Evolutionary conservation across 257 asterid genomes (phyloP).

Genomic region (Apocynum venetum): DNA sequence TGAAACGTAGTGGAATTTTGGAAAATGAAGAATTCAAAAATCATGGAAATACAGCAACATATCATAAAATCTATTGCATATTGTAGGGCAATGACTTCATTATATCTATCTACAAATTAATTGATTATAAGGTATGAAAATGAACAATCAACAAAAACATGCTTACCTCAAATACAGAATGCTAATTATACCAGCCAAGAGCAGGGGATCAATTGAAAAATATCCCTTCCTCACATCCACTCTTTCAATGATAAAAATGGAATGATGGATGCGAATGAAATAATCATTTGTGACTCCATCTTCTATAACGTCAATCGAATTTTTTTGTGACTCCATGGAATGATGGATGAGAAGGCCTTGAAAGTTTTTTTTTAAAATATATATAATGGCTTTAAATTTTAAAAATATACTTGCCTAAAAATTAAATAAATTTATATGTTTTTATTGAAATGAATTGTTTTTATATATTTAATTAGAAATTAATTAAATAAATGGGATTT

Average conservation of each 20-base stretch:
- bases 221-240: constrained; percentile 83
- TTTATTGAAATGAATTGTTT: no score
- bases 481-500: no score
- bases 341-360: no score
- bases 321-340: no score
- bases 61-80: background rate
- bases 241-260: constrained; percentile 91
- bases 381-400: no score
- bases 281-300: constrained; percentile 42
- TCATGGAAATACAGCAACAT: background rate
- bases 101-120: background rate
- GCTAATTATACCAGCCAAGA: constrained; percentile 74
- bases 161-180: constrained; percentile 88
- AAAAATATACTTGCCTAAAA: no score
- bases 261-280: constrained; percentile 89
- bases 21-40: background rate
- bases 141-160: constrained; percentile 12
- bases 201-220: constrained; percentile 65
- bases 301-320: no score
- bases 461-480: no score
- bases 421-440: no score
- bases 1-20: background rate
- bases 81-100: no score
- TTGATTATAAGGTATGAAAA: background rate
- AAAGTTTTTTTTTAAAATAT: no score